Evolutionary conservation across 805 yeast genomes (phyloP).

Genomic region (Wickerhamiella kurtzmanii): DNA sequence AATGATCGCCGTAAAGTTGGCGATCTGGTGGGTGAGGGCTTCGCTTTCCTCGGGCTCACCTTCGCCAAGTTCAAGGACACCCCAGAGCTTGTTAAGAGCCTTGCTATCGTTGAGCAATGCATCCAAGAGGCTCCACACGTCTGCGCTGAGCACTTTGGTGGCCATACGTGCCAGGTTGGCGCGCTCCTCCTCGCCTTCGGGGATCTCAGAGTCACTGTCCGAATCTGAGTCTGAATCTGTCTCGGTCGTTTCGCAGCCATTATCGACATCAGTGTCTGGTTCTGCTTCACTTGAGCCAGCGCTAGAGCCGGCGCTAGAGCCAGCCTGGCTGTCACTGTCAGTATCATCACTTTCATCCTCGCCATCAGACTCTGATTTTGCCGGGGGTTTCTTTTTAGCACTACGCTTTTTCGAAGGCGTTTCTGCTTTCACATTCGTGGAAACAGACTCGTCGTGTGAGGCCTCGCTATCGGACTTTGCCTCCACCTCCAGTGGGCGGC

Average conservation of each 20-base stretch:
- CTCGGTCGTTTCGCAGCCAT: no score
- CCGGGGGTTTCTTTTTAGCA: not conserved
- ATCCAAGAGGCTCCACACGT: constrained; percentile 88
- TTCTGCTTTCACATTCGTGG: not conserved
- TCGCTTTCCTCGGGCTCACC: constrained; percentile 35
- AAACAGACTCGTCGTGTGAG: not conserved
- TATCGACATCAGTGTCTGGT: constrained; percentile 12
- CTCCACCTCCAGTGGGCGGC: not conserved
- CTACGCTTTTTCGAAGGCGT: no score
- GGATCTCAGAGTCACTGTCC: not conserved
- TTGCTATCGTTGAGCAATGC: constrained; percentile 65
- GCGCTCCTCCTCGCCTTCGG: constrained; percentile 20
- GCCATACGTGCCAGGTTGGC: constrained; percentile 44
- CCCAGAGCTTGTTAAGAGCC: constrained; percentile 64
- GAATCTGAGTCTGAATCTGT: constrained; percentile 1
- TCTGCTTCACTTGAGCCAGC: constrained; percentile 22
- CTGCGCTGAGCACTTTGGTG: constrained; percentile 80
- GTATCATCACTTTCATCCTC: not conserved
- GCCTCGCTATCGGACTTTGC: not conserved
- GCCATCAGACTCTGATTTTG: not conserved
- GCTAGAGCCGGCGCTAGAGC: no score
- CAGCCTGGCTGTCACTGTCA: not conserved
- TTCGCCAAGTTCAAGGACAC: constrained; percentile 40
- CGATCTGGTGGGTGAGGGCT: constrained; percentile 61
- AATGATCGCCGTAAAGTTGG: constrained; percentile 81